Percentiles rank a stretch among this genome's conserved stretches.
phyloP scores from a whole-genome alignment of 2,329 filamentous ascomycete species.

The Colletotrichum eleusines region DNA sequence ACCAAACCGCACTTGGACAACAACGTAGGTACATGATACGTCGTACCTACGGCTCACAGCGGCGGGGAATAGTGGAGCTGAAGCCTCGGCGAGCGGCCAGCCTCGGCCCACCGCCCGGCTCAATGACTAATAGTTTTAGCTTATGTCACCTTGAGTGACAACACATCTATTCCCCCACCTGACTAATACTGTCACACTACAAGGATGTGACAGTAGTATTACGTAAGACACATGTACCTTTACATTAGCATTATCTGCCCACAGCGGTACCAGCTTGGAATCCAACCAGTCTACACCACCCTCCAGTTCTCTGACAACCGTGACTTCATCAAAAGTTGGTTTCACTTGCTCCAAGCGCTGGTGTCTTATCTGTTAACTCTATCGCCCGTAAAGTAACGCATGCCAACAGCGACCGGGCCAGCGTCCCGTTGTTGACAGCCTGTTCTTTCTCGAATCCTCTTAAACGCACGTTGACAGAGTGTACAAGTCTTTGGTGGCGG shows the following conservation, averaged over 20 bases:
- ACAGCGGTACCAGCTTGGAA: too few species aligned
- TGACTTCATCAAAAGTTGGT: constrained; percentile 5
- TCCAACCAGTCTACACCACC: not conserved
- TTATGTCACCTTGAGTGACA: constrained; percentile 10
- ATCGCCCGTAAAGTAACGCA: constrained; percentile 18
- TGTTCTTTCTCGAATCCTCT: not conserved
- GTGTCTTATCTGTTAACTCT: constrained; percentile 24
- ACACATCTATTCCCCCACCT: too few species aligned
- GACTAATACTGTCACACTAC: too few species aligned
- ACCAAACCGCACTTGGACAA: too few species aligned
- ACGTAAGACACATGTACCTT: too few species aligned
- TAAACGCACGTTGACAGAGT: constrained; percentile 7
- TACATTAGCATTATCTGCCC: too few species aligned
- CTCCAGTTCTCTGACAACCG: constrained; percentile 6
- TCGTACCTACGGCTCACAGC: too few species aligned
- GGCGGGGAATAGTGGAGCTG: constrained; percentile 9
- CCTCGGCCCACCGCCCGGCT: constrained; percentile 18
- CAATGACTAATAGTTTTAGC: constrained; percentile 30
- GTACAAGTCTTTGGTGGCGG: too few species aligned
- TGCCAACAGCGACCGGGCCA: constrained; percentile 14
- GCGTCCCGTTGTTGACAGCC: constrained; percentile 1
- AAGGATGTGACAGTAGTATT: too few species aligned
- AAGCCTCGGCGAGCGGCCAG: constrained; percentile 26
- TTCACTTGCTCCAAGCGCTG: constrained; percentile 19
- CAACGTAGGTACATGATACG: too few species aligned